Conservation (phyloP, 2,329 filamentous ascomycete species). For the Zymoseptoria brevis region DNA sequence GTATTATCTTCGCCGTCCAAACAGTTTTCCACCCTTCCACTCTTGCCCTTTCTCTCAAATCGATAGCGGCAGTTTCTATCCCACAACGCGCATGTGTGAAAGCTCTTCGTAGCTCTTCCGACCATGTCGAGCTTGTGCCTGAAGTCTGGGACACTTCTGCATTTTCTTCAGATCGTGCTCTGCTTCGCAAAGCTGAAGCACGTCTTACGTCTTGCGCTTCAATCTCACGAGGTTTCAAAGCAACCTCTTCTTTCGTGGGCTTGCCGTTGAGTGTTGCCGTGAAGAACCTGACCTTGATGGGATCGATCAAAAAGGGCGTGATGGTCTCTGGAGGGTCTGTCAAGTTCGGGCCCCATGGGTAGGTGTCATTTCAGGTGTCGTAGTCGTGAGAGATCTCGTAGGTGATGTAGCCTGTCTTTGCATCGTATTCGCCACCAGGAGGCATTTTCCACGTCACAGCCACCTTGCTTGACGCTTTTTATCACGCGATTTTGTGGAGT, state of each 20-base stretch:
- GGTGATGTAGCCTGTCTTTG: neutral
- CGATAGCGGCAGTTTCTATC: neutral
- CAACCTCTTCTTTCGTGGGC: neutral
- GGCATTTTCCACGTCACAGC: neutral
- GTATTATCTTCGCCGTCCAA: too few species aligned
- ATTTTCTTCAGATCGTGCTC: neutral
- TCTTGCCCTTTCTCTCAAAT: too few species aligned
- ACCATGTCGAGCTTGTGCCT: neutral
- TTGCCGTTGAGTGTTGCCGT: neutral
- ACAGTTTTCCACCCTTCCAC: too few species aligned
- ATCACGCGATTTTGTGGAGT: neutral
- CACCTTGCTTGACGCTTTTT: neutral
- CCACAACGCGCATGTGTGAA: neutral
- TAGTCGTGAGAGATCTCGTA: neutral
- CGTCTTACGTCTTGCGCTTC: neutral
- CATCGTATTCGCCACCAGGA: neutral
- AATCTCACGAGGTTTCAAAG: neutral
- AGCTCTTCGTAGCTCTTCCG: neutral
- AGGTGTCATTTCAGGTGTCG: neutral
- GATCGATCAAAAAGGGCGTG: neutral
- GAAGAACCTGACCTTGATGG: neutral
- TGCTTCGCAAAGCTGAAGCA: neutral
- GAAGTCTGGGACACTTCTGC: neutral
- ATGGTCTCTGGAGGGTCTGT: neutral
- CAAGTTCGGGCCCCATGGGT: neutral